These are phyloP conservation scores for Colletotrichum sidae DNA, from an alignment of 2,329 filamentous ascomycete genomes.

Conservation along the genomic window DNA sequence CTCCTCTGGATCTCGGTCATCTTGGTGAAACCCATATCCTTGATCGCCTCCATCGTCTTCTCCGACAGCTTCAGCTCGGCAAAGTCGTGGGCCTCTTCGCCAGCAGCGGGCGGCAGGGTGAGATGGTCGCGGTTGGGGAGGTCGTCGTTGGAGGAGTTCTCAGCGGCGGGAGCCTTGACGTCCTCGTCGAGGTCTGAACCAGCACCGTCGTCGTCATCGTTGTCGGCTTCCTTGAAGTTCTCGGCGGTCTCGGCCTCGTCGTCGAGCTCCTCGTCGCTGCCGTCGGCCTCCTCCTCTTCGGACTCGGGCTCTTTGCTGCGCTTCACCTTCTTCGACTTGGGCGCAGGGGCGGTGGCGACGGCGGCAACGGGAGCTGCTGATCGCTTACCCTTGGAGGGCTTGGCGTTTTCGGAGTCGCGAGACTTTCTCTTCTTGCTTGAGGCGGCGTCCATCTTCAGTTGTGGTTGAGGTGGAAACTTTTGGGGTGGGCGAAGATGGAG, in stretches of 20 bases:
- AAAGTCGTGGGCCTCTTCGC: conserved; percentile 76
- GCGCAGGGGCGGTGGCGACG: conserved; percentile 42
- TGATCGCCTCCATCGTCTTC: conserved; percentile 87
- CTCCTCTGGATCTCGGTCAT: conserved; percentile 96
- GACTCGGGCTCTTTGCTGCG: conserved; percentile 45
- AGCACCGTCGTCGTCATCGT: conserved; percentile 42
- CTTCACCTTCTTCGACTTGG: conserved; percentile 58
- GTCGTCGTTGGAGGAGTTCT: conserved; percentile 36
- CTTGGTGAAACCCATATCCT: conserved; percentile 91
- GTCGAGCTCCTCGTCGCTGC: conserved; percentile 45
- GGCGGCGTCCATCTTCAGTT: conserved; percentile 35
- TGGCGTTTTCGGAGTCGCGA: conserved; percentile 47
- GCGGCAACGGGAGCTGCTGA: conserved; percentile 35
- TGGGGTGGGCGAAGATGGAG: neutral
- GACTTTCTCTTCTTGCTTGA: conserved; percentile 58
- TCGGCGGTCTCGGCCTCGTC: conserved; percentile 44
- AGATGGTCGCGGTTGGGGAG: conserved; percentile 52
- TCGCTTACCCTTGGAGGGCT: neutral
- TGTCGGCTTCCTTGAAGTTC: conserved; percentile 42
- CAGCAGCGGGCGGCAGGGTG: conserved; percentile 65
- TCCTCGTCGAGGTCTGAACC: conserved; percentile 42
- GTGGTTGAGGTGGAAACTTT: conserved; percentile 31
- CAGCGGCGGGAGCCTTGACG: conserved; percentile 25
- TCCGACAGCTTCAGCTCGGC: conserved; percentile 86
- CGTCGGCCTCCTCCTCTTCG: conserved; percentile 41